Evolutionary conservation across 2,329 filamentous ascomycete genomes (phyloP).

Genomic region (Aspergillus proliferans): DNA sequence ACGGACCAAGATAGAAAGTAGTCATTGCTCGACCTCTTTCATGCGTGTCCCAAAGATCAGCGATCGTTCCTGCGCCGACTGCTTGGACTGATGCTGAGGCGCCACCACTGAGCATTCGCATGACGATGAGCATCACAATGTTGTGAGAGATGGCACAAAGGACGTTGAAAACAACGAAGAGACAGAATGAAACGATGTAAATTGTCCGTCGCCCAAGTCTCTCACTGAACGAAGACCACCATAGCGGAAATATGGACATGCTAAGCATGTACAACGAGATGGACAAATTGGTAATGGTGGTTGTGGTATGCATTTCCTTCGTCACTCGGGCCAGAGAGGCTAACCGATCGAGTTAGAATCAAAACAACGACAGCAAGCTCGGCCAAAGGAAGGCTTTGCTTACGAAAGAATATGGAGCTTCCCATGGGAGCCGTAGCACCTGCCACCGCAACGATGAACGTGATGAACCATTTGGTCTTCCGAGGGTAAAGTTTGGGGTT

Average conservation of each 20-base stretch:
- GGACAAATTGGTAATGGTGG: constrained; percentile 66
- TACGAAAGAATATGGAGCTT: constrained; percentile 75
- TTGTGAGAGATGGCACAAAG: constrained; percentile 62
- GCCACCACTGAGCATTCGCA: constrained; percentile 67
- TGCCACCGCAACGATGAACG: constrained; percentile 68
- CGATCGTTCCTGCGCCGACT: constrained; percentile 75
- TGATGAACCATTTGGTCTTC: constrained; percentile 78
- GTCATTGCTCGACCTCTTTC: constrained; percentile 76
- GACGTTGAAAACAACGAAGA: constrained; percentile 66
- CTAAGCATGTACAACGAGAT: constrained; percentile 75
- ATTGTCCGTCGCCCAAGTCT: constrained; percentile 65
- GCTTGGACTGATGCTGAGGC: constrained; percentile 75
- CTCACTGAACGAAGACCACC: constrained; percentile 82
- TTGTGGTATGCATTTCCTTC: constrained; percentile 53
- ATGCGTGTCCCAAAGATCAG: constrained; percentile 68
- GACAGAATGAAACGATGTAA: constrained; percentile 66
- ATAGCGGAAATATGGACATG: constrained; percentile 78
- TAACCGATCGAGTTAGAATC: constrained; percentile 25
- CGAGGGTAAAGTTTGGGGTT: constrained; percentile 67
- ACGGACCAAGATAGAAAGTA: constrained; percentile 72
- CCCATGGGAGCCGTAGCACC: constrained; percentile 76
- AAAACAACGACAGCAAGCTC: neutral
- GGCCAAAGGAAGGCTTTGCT: constrained; percentile 26
- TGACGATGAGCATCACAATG: constrained; percentile 70
- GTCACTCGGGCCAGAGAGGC: constrained; percentile 63